These are phyloP conservation scores for Flaveria trinervia DNA, from an alignment of 129 eudicot genomes.

Conservation along the genomic window DNA sequence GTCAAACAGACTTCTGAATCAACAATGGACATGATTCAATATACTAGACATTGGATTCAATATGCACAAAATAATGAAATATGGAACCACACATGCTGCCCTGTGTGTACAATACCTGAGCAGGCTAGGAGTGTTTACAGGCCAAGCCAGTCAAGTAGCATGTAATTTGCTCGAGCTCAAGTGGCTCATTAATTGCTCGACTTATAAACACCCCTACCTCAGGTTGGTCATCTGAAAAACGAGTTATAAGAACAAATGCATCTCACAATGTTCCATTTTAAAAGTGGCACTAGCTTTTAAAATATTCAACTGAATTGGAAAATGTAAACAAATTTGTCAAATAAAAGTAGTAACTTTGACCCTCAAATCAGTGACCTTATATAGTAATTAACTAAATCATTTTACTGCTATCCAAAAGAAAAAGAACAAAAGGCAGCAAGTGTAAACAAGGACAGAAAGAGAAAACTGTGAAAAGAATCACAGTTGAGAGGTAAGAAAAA, in stretches of 20 bases:
- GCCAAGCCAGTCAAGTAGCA: neutral
- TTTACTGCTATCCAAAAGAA: neutral
- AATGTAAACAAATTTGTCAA: neutral
- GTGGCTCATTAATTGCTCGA: neutral
- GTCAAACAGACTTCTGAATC: neutral
- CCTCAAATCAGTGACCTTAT: constrained; percentile 3
- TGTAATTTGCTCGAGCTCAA: neutral
- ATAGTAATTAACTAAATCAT: neutral
- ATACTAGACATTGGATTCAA: constrained; percentile 5
- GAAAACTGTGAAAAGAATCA: constrained; percentile 5
- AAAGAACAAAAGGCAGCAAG: neutral
- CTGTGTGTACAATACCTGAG: neutral
- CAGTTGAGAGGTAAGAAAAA: constrained; percentile 16
- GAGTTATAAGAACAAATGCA: too few species aligned
- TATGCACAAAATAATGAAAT: neutral
- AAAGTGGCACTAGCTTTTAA: neutral
- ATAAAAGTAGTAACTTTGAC: constrained; percentile 10
- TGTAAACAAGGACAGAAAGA: neutral
- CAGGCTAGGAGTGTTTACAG: neutral
- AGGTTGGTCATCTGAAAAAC: neutral
- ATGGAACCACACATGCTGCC: neutral
- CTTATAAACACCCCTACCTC: neutral
- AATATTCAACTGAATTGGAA: constrained; percentile 4
- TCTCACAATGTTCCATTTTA: neutral
- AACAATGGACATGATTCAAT: constrained; percentile 8